Base-by-base conservation (phyloP, 2,329 filamentous ascomycete genomes). In the Leptographium procerum region DNA sequence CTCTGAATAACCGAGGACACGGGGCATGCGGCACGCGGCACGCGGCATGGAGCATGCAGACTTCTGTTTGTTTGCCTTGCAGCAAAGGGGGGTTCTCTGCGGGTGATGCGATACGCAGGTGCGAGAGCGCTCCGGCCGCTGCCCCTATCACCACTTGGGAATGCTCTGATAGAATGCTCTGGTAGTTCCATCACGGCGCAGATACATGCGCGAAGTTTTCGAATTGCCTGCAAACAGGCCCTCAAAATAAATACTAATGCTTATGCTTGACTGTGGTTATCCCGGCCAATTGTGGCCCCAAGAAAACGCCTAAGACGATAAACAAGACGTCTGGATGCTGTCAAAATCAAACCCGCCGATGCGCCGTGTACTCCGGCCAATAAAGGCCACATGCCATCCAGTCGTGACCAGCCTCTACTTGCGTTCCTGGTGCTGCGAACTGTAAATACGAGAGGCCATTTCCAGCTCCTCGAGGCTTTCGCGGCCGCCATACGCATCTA, bases 401-500 rank as follows among this genome's bases (percentile, higher is more conserved):
- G 7, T 29, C 24, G 29, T 50, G 14, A 29, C 14, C 2, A 28
- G 16, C 22, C 11, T 9, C 53, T 56, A 60, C 2, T 54, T 53
- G n/a, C 55, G 60, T 1, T 22, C 13, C 5, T 54, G 31, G 34
- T 53, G 34, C 36, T 53, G 54, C 2, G 50, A 40, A n/a, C 67
- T 66, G 61, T 71, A 71, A 1, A 70, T 61, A 3, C 59, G 59
- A 52, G 69, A 62, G 9, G 69, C 69, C 36, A 59, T 51, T 61
- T 71, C 69, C 33, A 71, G 61, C 57, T 66, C 67, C 57, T 66
- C 68, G 34, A 69, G 58, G 58, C 66, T 69, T 16, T 56, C 58
- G 24, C 68, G 59, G 56, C 69, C 67, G 9, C 68, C 68, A 51
- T 70, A 71, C 9, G 69, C 69, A 48, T 66, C 64, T 52, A 71